Evolutionary conservation across 2,329 filamentous ascomycete genomes (phyloP), one percentile per base, ranked within the genome.

Genomic region (Aschersonia sp.): DNA sequence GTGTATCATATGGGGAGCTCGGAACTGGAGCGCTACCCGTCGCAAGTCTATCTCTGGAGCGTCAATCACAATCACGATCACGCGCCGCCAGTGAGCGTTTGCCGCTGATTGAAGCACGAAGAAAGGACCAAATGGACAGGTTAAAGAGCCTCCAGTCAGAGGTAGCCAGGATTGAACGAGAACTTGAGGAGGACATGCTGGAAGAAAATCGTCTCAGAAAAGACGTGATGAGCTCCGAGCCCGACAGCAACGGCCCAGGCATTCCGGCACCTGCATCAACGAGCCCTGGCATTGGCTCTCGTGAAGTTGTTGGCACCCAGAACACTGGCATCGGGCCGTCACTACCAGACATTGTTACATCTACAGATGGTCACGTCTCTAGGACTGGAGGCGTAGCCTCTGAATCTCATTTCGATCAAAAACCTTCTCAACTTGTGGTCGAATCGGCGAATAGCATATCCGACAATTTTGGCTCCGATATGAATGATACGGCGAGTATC

Each of bases 61-160:
- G 55, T 40, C 55, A 55, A 3, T 55, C 58, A 45, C 65, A 58
- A 29, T 55, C 58, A 45, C 65, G 58, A 29, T 62, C 62, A 40
- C 59, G 60, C 5, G 58, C 57, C 40, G 61, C 64, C 4, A 65
- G 62, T 45, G 63, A 65, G 43, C 59, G 64, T n/a, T 51, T 67
- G 29, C 59, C 64, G 7, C 51, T 65, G 10, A 48, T 67, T 29
- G 63, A 65, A 54, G 62, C 64, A 29, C 61, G 57, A 41, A 56
- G 64, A 31, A 60, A 54, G 46, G 59, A 64, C 30, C 59, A 76
- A 53, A 65, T 70, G 49, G 62, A 66, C n/a, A 72, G 67, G 50
- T 55, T 78, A 20, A 65, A 66, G 47, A 59, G 65, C 28, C 55
- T 77, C 38, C 64, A 71, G 50, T 67, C 69, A 4, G 68, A 76